Base-by-base conservation (phyloP, 495 filamentous ascomycete species). In the Immersiella caudata region DNA sequence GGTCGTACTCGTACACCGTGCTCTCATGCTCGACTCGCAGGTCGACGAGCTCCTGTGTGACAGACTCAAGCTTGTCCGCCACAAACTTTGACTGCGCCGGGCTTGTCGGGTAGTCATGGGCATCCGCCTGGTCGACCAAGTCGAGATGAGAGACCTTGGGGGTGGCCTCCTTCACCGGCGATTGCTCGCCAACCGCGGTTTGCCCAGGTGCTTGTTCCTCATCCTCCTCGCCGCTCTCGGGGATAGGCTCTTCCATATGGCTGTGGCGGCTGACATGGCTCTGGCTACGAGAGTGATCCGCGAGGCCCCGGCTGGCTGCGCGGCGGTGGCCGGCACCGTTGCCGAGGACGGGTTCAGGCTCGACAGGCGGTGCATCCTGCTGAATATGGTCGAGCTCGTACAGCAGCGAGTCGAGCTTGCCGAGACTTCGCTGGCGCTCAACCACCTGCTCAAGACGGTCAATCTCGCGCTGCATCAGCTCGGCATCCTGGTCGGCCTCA, bases 391-490 rank as follows among this genome's bases (percentile, higher is more conserved):
- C 95, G 7, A 97, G 86, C 70, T 98, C 94, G 73, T 94, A 88
- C 2, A 99, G 86, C 11, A 98, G 83, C 68, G 89, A 93, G 74
- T 99, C 96, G 24, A 99, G 86, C 75, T 96, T 97, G 16, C 95
- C 94, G 49, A 99, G 86, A 74, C 93, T 97, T 50, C 96, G 86
- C 74, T 99, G 95, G 57, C 96, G 92, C 73, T 98, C 94, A 59
- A 99, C 86, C 24, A 98, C 93, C 79, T 97, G 92, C 76, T 97
- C 94, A 36, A 99, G 82, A 46, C 94, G 88, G 75, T 96, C 89
- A 71, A 99, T 91, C 75, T 99, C 95, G 26, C 93, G 90, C 79
- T 97, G 93, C 94, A 98, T 96, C 64, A 96, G 76, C 73, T 98
- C 95, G 73, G 92, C 89, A 73, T 99, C 96, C 74, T 97, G 94